A percentile compares a stretch with the other conserved stretches of the same genome.
Evolutionary conservation across 2,329 filamentous ascomycete genomes (phyloP).

Genomic region (Berkeleyomyces rouxiae): DNA sequence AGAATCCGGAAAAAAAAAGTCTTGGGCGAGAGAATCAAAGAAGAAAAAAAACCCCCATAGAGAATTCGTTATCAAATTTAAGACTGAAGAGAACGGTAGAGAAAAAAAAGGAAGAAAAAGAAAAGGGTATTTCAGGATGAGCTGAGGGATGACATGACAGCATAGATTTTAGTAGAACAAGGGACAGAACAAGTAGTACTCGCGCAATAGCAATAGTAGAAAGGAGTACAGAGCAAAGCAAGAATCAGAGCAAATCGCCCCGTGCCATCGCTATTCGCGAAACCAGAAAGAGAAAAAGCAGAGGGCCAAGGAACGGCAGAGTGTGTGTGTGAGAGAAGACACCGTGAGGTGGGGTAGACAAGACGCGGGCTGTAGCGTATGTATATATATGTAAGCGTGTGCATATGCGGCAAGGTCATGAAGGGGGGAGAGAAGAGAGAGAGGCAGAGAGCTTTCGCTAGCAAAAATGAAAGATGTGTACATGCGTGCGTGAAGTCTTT

Average conservation of each 20-base stretch:
- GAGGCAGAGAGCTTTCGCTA: no score
- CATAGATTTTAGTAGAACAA: background rate
- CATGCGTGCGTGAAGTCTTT: no score
- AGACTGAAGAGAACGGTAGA: background rate
- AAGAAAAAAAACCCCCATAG: background rate
- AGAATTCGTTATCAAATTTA: conserved; percentile 2
- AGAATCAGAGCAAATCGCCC: no score
- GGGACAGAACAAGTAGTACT: background rate
- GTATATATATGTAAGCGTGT: background rate
- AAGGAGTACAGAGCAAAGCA: no score
- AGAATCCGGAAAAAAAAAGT: background rate
- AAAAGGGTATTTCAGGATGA: background rate
- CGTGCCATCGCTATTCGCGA: no score
- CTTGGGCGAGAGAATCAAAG: background rate
- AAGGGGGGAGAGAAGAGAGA: no score
- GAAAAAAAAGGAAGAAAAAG: background rate
- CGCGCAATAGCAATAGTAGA: no score
- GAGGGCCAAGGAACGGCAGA: no score
- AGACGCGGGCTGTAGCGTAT: background rate
- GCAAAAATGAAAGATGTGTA: no score
- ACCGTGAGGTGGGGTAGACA: background rate
- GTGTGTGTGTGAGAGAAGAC: background rate
- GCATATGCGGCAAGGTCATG: background rate
- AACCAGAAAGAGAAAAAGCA: background rate
- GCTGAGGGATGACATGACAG: background rate